These are phyloP conservation scores for Collybia nuda DNA, from an alignment of 768 basidiomycete genomes.

Conservation along the genomic window DNA sequence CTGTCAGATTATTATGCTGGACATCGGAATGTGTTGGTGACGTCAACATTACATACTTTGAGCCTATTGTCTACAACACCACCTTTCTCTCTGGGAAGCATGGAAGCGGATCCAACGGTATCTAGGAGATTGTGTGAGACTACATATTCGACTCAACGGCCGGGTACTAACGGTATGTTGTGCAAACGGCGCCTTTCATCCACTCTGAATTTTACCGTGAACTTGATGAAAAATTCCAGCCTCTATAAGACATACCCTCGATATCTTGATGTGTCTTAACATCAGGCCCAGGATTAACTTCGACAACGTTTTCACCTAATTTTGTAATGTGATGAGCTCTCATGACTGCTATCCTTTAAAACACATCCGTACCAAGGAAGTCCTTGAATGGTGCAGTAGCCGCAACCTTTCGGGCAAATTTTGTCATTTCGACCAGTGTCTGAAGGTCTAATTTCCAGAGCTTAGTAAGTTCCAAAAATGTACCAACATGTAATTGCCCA, in stretches of 20 bases:
- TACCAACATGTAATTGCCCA: slow-evolving; percentile 10
- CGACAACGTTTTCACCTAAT: slow-evolving; percentile 9
- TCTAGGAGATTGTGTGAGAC: slow-evolving; percentile 26
- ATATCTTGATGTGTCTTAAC: slow-evolving; percentile 32
- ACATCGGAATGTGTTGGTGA: too few relatives aligned
- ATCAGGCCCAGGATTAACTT: slow-evolving; percentile 31
- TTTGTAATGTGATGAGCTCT: too few relatives aligned
- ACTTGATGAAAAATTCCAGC: slow-evolving; percentile 17
- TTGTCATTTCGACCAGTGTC: slow-evolving; percentile 14
- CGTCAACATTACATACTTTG: slow-evolving; percentile 27
- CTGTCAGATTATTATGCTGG: not conserved
- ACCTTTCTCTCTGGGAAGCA: slow-evolving; percentile 49
- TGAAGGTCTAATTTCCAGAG: slow-evolving; percentile 11
- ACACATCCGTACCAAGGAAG: slow-evolving; percentile 9
- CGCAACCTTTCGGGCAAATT: slow-evolving; percentile 16
- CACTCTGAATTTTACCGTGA: slow-evolving; percentile 6
- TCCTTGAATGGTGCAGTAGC: slow-evolving; percentile 17
- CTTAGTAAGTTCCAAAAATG: not conserved
- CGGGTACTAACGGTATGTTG: slow-evolving; percentile 5
- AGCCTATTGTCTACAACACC: slow-evolving; percentile 52
- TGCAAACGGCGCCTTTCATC: slow-evolving; percentile 4
- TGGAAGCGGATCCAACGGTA: slow-evolving; percentile 47
- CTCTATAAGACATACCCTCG: slow-evolving; percentile 15
- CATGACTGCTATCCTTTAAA: too few relatives aligned
- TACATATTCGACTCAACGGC: not conserved